Conservation (phyloP, 2,329 filamentous ascomycete species). For the Phyllosticta citribraziliensis region DNA sequence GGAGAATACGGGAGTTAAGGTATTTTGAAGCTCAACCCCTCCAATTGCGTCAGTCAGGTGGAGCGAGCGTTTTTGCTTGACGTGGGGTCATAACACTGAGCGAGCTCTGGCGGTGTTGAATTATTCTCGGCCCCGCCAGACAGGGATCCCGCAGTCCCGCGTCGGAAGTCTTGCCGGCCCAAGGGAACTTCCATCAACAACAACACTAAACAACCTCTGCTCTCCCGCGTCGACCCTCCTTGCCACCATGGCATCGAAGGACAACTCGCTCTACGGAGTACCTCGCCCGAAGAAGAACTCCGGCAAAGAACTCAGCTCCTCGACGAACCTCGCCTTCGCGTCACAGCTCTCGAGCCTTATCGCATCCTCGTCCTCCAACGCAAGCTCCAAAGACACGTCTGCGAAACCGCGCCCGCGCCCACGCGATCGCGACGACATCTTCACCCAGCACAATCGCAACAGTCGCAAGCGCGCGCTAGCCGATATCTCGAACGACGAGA, state of each 20-base stretch:
- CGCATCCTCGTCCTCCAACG: slow-evolving; percentile 38
- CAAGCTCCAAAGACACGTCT: slow-evolving; percentile 27
- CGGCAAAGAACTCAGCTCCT: slow-evolving; percentile 58
- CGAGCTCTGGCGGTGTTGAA: slow-evolving; percentile 4
- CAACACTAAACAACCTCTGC: not conserved
- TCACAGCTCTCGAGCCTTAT: slow-evolving; percentile 79
- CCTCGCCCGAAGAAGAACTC: slow-evolving; percentile 54
- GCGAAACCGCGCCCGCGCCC: slow-evolving; percentile 44
- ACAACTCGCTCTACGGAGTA: slow-evolving; percentile 68
- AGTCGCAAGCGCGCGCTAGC: slow-evolving; percentile 52
- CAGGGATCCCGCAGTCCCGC: slow-evolving; percentile 1
- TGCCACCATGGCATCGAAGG: slow-evolving; percentile 26
- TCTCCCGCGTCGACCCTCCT: not conserved
- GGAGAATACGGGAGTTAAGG: not conserved
- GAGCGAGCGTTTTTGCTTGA: not conserved
- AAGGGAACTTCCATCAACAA: not conserved
- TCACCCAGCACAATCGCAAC: slow-evolving; percentile 55
- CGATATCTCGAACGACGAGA: slow-evolving; percentile 45
- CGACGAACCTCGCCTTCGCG: slow-evolving; percentile 71
- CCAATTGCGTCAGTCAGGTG: slow-evolving; percentile 7
- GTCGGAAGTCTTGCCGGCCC: not conserved
- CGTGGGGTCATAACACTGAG: not conserved
- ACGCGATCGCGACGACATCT: slow-evolving; percentile 58
- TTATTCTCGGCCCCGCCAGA: slow-evolving; percentile 3
- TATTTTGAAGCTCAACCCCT: not conserved